Conservation (phyloP, 108 stramenopile species). For the Cyclotella cryptica region DNA sequence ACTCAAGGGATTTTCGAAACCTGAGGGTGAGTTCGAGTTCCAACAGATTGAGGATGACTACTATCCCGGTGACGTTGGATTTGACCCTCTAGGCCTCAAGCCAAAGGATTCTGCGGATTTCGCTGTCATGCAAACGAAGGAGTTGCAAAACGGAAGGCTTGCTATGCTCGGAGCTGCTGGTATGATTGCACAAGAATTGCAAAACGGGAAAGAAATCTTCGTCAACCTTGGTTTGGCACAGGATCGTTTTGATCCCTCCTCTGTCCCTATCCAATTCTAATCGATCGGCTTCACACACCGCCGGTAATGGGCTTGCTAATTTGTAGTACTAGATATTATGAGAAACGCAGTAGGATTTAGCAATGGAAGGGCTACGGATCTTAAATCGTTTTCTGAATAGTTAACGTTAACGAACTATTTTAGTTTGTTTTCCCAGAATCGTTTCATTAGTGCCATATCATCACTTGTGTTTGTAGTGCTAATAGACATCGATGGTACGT, state of each 20-base stretch:
- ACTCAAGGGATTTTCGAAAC: constrained; percentile 58
- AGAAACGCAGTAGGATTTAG: too few species aligned
- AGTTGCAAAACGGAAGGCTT: constrained; percentile 89
- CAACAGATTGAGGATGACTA: constrained; percentile 73
- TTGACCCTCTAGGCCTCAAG: constrained; percentile 82
- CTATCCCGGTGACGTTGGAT: constrained; percentile 73
- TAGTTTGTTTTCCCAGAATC: too few species aligned
- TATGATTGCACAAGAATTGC: constrained; percentile 80
- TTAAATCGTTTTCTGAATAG: too few species aligned
- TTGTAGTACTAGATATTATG: too few species aligned
- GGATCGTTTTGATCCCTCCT: constrained; percentile 51
- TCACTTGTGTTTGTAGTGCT: too few species aligned
- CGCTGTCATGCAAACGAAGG: constrained; percentile 77
- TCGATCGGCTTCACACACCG: not conserved
- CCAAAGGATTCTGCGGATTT: constrained; percentile 72
- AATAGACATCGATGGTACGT: too few species aligned
- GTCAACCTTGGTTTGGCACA: constrained; percentile 53
- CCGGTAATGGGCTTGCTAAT: too few species aligned
- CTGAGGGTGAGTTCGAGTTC: constrained; percentile 56
- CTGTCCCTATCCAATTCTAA: constrained; percentile 50
- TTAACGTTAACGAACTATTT: too few species aligned
- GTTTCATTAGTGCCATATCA: too few species aligned
- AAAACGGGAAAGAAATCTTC: constrained; percentile 58
- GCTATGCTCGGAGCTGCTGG: constrained; percentile 84
- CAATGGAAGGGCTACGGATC: too few species aligned